Conservation (phyloP, 352 stramenopile genomes). For the Phytophthora ohioensis region DNA sequence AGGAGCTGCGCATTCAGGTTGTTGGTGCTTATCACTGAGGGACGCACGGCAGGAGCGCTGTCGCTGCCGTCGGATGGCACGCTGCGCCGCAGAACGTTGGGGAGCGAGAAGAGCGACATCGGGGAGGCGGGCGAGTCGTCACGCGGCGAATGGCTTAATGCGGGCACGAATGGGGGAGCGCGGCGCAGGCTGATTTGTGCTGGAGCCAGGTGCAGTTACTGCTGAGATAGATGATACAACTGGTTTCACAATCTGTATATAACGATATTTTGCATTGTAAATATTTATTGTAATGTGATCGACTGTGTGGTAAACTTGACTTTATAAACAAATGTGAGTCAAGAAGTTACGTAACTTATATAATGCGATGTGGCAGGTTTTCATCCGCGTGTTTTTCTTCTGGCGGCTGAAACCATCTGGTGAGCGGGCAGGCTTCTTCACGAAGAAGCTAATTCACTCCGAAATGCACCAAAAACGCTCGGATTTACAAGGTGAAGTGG, state of each 20-base stretch:
- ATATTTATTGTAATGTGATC: background rate
- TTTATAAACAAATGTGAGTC: background rate
- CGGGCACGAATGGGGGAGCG: slow-evolving; percentile 24
- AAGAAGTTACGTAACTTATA: background rate
- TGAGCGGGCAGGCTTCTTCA: slow-evolving; percentile 14
- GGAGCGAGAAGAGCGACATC: slow-evolving; percentile 88
- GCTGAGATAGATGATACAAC: slow-evolving; percentile 5
- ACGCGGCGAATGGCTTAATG: slow-evolving; percentile 44
- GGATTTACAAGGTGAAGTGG: slow-evolving; percentile 3
- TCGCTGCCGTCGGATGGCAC: slow-evolving; percentile 64
- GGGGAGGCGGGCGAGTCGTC: slow-evolving; percentile 20
- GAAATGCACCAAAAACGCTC: too few relatives aligned
- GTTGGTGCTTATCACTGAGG: slow-evolving; percentile 69
- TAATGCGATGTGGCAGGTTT: slow-evolving; percentile 15
- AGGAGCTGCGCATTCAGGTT: slow-evolving; percentile 81
- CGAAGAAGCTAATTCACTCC: background rate
- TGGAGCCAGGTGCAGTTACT: slow-evolving; percentile 2
- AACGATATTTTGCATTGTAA: background rate
- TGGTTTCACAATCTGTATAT: slow-evolving; percentile 9
- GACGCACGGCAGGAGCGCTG: slow-evolving; percentile 48
- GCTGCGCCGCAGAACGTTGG: slow-evolving; percentile 70
- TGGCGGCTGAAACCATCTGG: slow-evolving; percentile 29
- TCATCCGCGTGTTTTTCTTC: slow-evolving; percentile 30
- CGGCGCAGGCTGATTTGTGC: slow-evolving; percentile 31
- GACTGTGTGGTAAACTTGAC: background rate